phyloP scores from a whole-genome alignment of 345 rosid species.

The Citrus inodora region DNA sequence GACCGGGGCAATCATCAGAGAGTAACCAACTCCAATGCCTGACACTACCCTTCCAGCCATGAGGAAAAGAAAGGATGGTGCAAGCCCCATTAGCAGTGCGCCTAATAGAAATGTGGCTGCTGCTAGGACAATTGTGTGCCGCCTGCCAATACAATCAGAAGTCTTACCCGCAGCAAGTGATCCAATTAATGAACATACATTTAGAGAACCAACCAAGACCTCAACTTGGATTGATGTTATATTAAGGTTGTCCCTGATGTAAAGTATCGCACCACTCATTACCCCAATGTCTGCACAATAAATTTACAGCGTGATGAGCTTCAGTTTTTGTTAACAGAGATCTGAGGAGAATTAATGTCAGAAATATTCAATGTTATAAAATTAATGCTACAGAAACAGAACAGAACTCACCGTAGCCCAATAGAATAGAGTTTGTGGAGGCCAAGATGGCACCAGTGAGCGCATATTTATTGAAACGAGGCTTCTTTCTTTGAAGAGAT shows the following conservation, averaged over 20 bases:
- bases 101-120: conserved; percentile 49
- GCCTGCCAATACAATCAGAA: conserved; percentile 55
- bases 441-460: conserved; percentile 67
- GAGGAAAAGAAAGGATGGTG: conserved; percentile 42
- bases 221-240: conserved; percentile 46
- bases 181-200: conserved; percentile 51
- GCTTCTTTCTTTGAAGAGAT: background rate
- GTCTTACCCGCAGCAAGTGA: conserved; percentile 53
- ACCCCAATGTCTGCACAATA: conserved; percentile 50
- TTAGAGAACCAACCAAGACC: conserved; percentile 54
- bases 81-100: conserved; percentile 53
- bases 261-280: conserved; percentile 63
- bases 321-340: background rate
- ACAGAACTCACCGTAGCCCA: conserved; percentile 60
- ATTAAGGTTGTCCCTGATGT: conserved; percentile 41
- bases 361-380: no score
- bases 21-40: conserved; percentile 54
- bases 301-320: background rate
- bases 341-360: background rate
- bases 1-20: conserved; percentile 65
- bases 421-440: conserved; percentile 59
- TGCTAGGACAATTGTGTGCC: conserved; percentile 50
- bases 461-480: conserved; percentile 44
- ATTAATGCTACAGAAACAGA: background rate
- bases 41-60: conserved; percentile 55